These are phyloP conservation scores for Chaetomium olivaceum DNA, from an alignment of 2,329 filamentous ascomycete species.

Conservation along the genomic window DNA sequence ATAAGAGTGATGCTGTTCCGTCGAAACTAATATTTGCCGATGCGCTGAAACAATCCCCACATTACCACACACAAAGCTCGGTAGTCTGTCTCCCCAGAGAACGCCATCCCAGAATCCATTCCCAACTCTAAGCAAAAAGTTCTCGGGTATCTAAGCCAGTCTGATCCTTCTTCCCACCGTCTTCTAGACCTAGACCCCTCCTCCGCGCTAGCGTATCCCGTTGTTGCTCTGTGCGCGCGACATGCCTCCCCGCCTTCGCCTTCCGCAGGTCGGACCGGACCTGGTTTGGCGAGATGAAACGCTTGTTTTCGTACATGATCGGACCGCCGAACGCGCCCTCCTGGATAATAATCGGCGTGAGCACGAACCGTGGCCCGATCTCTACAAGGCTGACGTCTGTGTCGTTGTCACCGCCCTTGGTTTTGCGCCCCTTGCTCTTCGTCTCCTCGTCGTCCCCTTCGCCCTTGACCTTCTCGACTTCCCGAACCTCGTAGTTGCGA, in stretches of 20 bases:
- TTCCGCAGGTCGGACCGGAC: constrained; percentile 78
- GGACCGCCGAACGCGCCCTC: constrained; percentile 94
- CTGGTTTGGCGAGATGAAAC: constrained; percentile 96
- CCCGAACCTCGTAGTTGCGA: constrained; percentile 88
- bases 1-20: not conserved
- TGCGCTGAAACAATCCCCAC: not conserved
- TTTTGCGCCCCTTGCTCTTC: constrained; percentile 43
- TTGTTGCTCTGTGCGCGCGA: constrained; percentile 70
- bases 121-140: constrained; percentile 33
- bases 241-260: constrained; percentile 76
- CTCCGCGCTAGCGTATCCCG: constrained; percentile 73
- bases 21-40: not conserved
- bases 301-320: constrained; percentile 97
- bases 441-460: constrained; percentile 45
- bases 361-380: constrained; percentile 88
- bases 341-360: constrained; percentile 92
- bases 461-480: constrained; percentile 65
- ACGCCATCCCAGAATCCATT: constrained; percentile 20
- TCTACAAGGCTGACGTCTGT: constrained; percentile 84
- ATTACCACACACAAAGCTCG: not conserved
- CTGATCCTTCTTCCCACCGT: constrained; percentile 61
- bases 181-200: constrained; percentile 72
- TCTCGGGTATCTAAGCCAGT: constrained; percentile 69
- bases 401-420: constrained; percentile 50
- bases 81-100: not conserved